phyloP scores from a whole-genome alignment of 768 basidiomycete species.

The Phlegmacium glaucopus region DNA sequence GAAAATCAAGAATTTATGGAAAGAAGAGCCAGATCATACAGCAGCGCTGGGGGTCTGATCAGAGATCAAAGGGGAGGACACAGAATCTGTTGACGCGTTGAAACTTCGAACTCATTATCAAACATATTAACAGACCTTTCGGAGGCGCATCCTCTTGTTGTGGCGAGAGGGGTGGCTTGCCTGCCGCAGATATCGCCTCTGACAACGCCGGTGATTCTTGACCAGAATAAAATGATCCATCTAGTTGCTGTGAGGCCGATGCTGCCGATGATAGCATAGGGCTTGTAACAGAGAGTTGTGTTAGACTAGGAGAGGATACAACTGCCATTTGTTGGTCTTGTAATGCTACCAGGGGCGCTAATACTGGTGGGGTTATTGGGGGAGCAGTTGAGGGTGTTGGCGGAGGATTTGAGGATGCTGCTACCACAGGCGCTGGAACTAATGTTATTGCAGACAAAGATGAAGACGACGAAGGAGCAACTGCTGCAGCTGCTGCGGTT shows the following conservation, averaged over 20 bases:
- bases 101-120: constrained; percentile 5
- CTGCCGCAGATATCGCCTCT: constrained; percentile 49
- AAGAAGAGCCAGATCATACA: constrained; percentile 27
- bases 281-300: constrained; percentile 81
- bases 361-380: constrained; percentile 32
- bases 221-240: constrained; percentile 68
- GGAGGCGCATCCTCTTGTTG: constrained; percentile 36
- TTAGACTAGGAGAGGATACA: constrained; percentile 76
- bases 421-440: constrained; percentile 18
- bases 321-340: constrained; percentile 41
- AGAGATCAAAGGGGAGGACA: constrained; percentile 41
- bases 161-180: constrained; percentile 55
- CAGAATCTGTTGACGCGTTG: constrained; percentile 33
- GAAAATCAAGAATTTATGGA: not conserved
- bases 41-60: constrained; percentile 38
- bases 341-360: constrained; percentile 27
- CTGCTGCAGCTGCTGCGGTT: constrained; percentile 77
- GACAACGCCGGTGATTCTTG: constrained; percentile 73
- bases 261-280: constrained; percentile 79
- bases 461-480: constrained; percentile 25
- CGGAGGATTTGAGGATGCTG: constrained; percentile 26
- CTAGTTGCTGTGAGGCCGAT: constrained; percentile 59
- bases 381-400: constrained; percentile 31
- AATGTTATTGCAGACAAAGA: constrained; percentile 45
- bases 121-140: constrained; percentile 42